Conservation (phyloP, 257 asterid species). For the Gentiana macrophylla region DNA sequence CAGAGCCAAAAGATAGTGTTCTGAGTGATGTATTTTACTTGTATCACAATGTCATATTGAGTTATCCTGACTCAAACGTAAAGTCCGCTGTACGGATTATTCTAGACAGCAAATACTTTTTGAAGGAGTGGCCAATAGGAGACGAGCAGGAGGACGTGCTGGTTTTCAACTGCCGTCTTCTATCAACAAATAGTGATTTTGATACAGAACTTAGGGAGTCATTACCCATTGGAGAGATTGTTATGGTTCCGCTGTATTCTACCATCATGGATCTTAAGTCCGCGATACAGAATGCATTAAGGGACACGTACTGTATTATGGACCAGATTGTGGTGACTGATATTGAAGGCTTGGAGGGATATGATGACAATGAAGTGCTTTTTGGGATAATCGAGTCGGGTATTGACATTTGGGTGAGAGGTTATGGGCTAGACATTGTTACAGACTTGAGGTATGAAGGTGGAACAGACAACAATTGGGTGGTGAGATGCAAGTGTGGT, state of each 20-base stretch:
- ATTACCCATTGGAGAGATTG: conserved; percentile 34
- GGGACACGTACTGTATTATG: conserved; percentile 68
- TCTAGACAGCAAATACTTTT: conserved; percentile 59
- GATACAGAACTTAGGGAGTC: conserved; percentile 17
- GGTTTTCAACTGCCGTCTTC: conserved; percentile 49
- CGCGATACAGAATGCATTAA: conserved; percentile 44
- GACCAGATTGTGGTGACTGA: conserved; percentile 39
- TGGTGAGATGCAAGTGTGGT: conserved; percentile 73
- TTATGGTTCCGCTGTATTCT: conserved; percentile 58
- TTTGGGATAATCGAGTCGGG: conserved; percentile 69
- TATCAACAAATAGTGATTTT: conserved; percentile 21
- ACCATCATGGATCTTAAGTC: conserved; percentile 63
- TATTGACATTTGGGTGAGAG: conserved; percentile 40
- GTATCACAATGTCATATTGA: conserved; percentile 34
- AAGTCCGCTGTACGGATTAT: conserved; percentile 33
- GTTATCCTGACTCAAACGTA: conserved; percentile 30
- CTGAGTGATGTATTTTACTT: conserved; percentile 33
- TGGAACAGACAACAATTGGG: conserved; percentile 59
- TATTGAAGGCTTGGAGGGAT: conserved; percentile 37
- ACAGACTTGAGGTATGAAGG: conserved; percentile 54
- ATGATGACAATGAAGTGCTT: conserved; percentile 50
- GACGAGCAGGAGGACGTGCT: conserved; percentile 60
- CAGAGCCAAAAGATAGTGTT: conserved; percentile 23
- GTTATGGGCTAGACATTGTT: conserved; percentile 37
- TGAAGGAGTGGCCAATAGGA: conserved; percentile 76